Conservation (phyloP, 257 asterid species). For the Przewalskia tangutica region DNA sequence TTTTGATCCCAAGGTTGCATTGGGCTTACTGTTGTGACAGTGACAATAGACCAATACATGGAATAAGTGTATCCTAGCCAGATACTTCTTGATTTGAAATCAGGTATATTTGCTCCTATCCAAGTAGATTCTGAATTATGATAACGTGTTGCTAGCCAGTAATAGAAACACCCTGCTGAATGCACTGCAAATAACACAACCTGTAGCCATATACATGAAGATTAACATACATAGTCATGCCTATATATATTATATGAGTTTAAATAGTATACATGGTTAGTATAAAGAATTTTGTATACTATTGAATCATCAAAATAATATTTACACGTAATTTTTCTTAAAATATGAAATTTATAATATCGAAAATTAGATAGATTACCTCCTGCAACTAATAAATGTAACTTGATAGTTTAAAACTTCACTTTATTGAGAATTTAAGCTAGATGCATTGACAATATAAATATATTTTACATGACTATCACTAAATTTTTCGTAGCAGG, state of each 20-base stretch:
- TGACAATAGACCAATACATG: conserved; percentile 85
- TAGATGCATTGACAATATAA: neutral
- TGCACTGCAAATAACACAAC: conserved; percentile 82
- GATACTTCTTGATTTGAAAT: conserved; percentile 45
- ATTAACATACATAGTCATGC: conserved; percentile 20
- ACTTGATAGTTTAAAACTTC: neutral
- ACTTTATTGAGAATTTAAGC: neutral
- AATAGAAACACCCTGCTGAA: conserved; percentile 85
- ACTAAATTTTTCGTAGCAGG: neutral
- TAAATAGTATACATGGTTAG: too few species aligned
- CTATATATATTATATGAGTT: too few species aligned
- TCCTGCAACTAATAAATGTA: neutral
- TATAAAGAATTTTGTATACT: too few species aligned
- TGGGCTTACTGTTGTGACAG: conserved; percentile 81
- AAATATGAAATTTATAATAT: neutral
- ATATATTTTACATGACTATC: neutral
- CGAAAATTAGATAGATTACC: neutral
- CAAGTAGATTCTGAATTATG: conserved; percentile 36
- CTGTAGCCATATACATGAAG: conserved; percentile 21
- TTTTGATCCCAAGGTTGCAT: too few species aligned
- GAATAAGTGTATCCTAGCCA: conserved; percentile 77
- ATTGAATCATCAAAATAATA: neutral
- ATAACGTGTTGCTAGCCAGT: conserved; percentile 69
- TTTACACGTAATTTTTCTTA: neutral
- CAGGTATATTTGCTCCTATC: conserved; percentile 56